Base-by-base conservation (phyloP, 371 early-diverging fungal genomes). In the Apophysomyces trapeziformis region DNA sequence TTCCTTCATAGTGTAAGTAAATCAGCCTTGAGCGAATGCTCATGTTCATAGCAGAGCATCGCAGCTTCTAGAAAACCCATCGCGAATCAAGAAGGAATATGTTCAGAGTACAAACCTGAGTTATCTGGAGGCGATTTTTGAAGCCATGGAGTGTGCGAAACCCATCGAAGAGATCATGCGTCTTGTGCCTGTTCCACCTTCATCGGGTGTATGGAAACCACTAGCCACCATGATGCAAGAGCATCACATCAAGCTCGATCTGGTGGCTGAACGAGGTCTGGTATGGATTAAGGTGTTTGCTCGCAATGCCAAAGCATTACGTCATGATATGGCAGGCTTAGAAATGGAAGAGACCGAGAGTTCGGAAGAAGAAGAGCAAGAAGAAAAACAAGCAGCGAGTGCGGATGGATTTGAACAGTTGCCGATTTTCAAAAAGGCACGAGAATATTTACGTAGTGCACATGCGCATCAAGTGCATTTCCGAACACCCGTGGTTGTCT, bases 211-310 rank as follows among this genome's bases (percentile, higher is more conserved):
- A 14, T 77, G 78, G 78, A 72, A 73, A 67, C 59, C 77, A 21
- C 59, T 63, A 32, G 70, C 75, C 5, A 70, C 64, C 7, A 72
- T 75, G 69, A 68, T 78, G 43, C 71, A 68, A 5, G 54, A 70
- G 13, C 60, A 58, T 3, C 68, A 64, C 37, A 61, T 78, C 61
- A 83, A 83, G 59, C 80, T 87, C 0, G 88, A 87, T 58, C 70
- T 87, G 32, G 79, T 85, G 3, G 75, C 81, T 1, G 78, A 80
- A 38, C 60, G 73, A 26, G 88, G 85, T 0, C 57, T 78, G 38
- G 73, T 79, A 7, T 87, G 88, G 88, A 71, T 86, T 39, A 85
- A 85, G 57, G 83, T 86, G 21, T 79, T 81, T 74, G 84, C 86
- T 1, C 72, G 79, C 2, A 81, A 80, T 58, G 75, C 80, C 16